Evolutionary conservation across 2,329 filamentous ascomycete species (phyloP).

Genomic region (Fusarium brevicatenulatum): DNA sequence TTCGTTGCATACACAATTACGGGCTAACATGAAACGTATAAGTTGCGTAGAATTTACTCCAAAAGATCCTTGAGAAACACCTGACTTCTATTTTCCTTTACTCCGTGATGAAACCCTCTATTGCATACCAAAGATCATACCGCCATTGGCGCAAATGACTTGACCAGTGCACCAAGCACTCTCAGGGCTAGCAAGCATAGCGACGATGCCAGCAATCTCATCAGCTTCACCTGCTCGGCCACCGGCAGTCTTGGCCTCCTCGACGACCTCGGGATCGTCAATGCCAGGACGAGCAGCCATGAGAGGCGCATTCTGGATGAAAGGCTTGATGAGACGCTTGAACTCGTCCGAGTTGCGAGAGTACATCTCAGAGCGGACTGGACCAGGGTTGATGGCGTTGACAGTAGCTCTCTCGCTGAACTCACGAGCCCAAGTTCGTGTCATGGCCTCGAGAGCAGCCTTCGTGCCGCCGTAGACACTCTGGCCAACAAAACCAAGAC

Average conservation of each 20-base stretch:
- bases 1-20: neutral
- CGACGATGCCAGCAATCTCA: slow-evolving; percentile 40
- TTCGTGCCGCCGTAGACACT: slow-evolving; percentile 65
- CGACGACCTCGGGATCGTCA: slow-evolving; percentile 40
- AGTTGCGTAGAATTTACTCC: neutral
- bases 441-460: slow-evolving; percentile 65
- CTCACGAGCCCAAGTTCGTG: slow-evolving; percentile 64
- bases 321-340: slow-evolving; percentile 44
- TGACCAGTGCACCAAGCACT: slow-evolving; percentile 44
- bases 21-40: neutral
- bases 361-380: slow-evolving; percentile 63
- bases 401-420: slow-evolving; percentile 62
- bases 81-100: slow-evolving; percentile 8
- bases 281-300: slow-evolving; percentile 41
- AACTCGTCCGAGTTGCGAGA: slow-evolving; percentile 45
- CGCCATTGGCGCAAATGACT: slow-evolving; percentile 45
- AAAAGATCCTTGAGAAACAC: slow-evolving; percentile 17
- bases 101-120: slow-evolving; percentile 13
- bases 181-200: slow-evolving; percentile 42
- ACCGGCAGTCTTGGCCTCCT: slow-evolving; percentile 43
- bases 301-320: slow-evolving; percentile 44
- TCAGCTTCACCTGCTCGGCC: slow-evolving; percentile 43
- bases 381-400: slow-evolving; percentile 65
- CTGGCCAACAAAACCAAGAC: slow-evolving; percentile 60
- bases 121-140: slow-evolving; percentile 45